A percentile compares a stretch with the other conserved stretches of the same genome.
phyloP scores from a whole-genome alignment of 805 yeast genomes.

The Metschnikowia borealis region DNA sequence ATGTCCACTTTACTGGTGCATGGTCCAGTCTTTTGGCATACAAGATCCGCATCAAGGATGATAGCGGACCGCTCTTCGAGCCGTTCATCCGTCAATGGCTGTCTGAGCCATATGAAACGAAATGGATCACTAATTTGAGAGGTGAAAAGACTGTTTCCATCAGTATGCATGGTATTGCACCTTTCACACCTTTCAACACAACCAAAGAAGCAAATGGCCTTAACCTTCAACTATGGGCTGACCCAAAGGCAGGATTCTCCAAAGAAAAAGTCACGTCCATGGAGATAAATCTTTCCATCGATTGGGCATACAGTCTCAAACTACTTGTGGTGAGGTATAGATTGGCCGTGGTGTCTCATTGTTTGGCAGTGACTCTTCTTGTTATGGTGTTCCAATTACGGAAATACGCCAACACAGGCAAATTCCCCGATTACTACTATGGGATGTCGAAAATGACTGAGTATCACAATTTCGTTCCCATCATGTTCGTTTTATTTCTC shows the following conservation, averaged over 20 bases:
- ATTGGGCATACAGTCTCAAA: constrained; percentile 58
- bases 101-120: constrained; percentile 64
- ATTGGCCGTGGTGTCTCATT: constrained; percentile 66
- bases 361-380: constrained; percentile 54
- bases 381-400: constrained; percentile 54
- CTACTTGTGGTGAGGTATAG: constrained; percentile 74
- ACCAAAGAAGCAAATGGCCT: constrained; percentile 16
- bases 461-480: constrained; percentile 19
- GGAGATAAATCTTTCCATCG: constrained; percentile 44
- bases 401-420: constrained; percentile 23
- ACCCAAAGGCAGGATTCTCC: constrained; percentile 25
- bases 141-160: constrained; percentile 25
- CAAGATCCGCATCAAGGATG: constrained; percentile 26
- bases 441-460: constrained; percentile 35
- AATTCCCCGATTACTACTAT: constrained; percentile 27
- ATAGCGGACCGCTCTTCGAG: constrained; percentile 32
- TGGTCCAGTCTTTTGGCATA: constrained; percentile 63
- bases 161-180: constrained; percentile 64
- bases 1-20: constrained; percentile 50
- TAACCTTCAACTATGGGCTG: constrained; percentile 43
- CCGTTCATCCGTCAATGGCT: constrained; percentile 70
- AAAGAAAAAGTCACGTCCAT: constrained; percentile 19
- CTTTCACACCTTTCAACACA: constrained; percentile 54
- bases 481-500: constrained; percentile 24
- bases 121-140: constrained; percentile 64